Percentiles rank a stretch among this genome's conserved stretches.
Evolutionary conservation across 257 asterid genomes (phyloP).

Genomic region (Solanum ossicruentum): DNA sequence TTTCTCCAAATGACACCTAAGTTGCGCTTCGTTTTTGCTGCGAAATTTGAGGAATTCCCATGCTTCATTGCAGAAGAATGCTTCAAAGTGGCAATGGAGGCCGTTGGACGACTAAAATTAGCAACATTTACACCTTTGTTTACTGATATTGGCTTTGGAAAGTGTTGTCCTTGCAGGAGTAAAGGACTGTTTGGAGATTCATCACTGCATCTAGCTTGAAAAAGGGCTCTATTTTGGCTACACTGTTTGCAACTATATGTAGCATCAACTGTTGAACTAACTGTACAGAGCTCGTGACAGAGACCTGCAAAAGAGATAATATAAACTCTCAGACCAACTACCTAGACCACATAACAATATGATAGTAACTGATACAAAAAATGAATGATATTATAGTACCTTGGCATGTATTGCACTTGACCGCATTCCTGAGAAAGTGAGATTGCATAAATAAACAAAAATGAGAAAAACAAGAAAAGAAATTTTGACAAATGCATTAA

Average conservation of each 20-base stretch:
- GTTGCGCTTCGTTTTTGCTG: constrained; percentile 24
- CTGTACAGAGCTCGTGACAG: constrained; percentile 56
- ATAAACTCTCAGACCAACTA: neutral
- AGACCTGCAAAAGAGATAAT: constrained; percentile 26
- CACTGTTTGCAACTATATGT: constrained; percentile 53
- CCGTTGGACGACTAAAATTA: constrained; percentile 14
- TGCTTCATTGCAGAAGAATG: constrained; percentile 27
- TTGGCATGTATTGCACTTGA: constrained; percentile 61
- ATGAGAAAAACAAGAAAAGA: neutral
- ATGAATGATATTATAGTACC: constrained; percentile 25
- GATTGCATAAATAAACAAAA: constrained; percentile 7
- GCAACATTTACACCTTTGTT: constrained; percentile 17
- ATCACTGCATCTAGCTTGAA: constrained; percentile 17
- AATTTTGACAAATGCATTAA: neutral
- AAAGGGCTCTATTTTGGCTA: constrained; percentile 15
- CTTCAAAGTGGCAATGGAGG: constrained; percentile 17
- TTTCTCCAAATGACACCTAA: constrained; percentile 78
- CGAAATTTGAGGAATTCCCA: constrained; percentile 10
- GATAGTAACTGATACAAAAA: constrained; percentile 1
- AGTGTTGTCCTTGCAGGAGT: constrained; percentile 31
- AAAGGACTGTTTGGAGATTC: constrained; percentile 53
- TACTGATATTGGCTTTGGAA: constrained; percentile 11
- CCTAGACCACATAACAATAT: neutral
- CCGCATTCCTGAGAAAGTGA: constrained; percentile 46
- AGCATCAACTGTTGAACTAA: constrained; percentile 24